These are phyloP conservation scores for Scheffersomyces quercinus DNA, from an alignment of 1,139 yeast species.

Conservation along the genomic window DNA sequence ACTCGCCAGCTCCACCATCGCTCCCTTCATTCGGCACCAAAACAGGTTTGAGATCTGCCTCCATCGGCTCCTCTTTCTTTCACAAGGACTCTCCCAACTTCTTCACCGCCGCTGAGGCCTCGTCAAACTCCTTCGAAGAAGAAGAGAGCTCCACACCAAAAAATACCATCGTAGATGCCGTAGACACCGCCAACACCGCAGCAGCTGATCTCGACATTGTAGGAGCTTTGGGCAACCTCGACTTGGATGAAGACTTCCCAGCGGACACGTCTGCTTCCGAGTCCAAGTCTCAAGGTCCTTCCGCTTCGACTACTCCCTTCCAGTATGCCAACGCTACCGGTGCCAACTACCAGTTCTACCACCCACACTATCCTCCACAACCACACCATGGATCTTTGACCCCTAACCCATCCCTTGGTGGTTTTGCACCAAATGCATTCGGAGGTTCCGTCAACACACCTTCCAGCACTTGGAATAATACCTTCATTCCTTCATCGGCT, in stretches of 20 bases:
- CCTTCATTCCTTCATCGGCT: slow-evolving; percentile 35
- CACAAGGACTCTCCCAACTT: slow-evolving; percentile 22
- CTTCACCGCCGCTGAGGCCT: slow-evolving; percentile 11
- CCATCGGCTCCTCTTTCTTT: slow-evolving; percentile 27
- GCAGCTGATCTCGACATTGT: slow-evolving; percentile 36
- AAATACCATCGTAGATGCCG: slow-evolving; percentile 3
- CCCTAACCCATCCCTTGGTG: slow-evolving; percentile 30
- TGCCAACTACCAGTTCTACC: slow-evolving; percentile 15
- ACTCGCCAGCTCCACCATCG: slow-evolving; percentile 8
- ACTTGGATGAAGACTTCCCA: slow-evolving; percentile 39
- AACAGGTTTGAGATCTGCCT: slow-evolving; percentile 19
- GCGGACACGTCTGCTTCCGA: slow-evolving; percentile 2
- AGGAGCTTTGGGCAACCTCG: slow-evolving; percentile 42
- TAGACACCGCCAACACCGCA: slow-evolving; percentile 3
- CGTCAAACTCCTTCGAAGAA: slow-evolving; percentile 10
- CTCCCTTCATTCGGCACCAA: slow-evolving; percentile 4
- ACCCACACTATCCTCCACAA: slow-evolving; percentile 16
- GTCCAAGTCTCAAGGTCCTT: not conserved
- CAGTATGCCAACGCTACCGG: slow-evolving; percentile 10
- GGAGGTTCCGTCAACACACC: slow-evolving; percentile 20
- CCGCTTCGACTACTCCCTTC: slow-evolving; percentile 3
- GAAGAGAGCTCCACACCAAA: slow-evolving; percentile 3
- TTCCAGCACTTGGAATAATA: slow-evolving; percentile 30
- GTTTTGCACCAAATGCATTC: slow-evolving; percentile 18
- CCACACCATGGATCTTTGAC: slow-evolving; percentile 30